Evolutionary conservation across 331 rosid species (phyloP).

Genomic region (Dryas integrifolia): DNA sequence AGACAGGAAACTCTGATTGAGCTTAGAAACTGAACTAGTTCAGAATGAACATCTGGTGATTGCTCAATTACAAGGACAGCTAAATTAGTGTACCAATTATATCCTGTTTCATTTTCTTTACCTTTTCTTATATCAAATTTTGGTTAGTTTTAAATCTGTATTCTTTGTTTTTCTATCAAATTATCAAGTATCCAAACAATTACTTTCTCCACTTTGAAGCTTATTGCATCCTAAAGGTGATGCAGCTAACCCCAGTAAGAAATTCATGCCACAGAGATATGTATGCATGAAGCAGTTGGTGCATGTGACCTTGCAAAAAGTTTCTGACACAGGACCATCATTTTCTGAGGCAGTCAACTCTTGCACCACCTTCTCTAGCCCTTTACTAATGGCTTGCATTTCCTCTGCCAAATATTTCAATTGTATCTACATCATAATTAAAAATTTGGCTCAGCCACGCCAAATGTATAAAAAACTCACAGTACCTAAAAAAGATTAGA

Average conservation of each 20-base stretch:
- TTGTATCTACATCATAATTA: conserved; percentile 65
- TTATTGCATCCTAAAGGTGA: conserved; percentile 10
- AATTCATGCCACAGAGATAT: background rate
- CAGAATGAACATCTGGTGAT: background rate
- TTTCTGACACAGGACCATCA: conserved; percentile 77
- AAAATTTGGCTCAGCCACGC: conserved; percentile 23
- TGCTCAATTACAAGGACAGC: background rate
- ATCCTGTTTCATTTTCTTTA: too few species aligned
- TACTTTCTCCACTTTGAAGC: background rate
- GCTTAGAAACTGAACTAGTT: background rate
- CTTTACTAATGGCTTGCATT: conserved; percentile 97
- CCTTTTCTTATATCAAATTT: background rate
- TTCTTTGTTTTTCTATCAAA: conserved; percentile 5
- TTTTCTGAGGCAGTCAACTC: conserved; percentile 83
- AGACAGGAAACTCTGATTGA: background rate
- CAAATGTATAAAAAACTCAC: conserved; percentile 14
- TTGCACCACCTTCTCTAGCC: conserved; percentile 91
- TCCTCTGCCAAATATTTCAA: conserved; percentile 96
- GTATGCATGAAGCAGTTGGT: background rate
- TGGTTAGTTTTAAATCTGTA: background rate
- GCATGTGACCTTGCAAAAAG: conserved; percentile 68
- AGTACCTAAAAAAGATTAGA: background rate
- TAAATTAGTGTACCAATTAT: too few species aligned
- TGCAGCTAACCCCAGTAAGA: background rate
- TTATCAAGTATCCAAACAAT: background rate